A percentile compares a stretch with the other conserved stretches of the same genome.
Evolutionary conservation across 2,329 filamentous ascomycete genomes (phyloP).

Genomic region (Neophaeococcomyces aloes): DNA sequence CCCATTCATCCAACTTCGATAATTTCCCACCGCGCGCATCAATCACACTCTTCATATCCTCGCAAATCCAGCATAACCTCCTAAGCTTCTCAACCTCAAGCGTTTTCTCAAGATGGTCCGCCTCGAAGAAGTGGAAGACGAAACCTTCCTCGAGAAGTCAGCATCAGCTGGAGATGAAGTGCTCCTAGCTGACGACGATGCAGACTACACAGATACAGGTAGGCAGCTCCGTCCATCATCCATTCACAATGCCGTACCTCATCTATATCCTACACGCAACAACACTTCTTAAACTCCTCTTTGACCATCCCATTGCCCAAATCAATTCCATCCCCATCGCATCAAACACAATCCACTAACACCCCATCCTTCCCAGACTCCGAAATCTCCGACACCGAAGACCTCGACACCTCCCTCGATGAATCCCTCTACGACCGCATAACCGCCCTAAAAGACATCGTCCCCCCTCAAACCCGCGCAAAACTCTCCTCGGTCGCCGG

Average conservation of each 20-base stretch:
- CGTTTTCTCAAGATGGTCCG: constrained; percentile 60
- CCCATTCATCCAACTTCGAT: background rate
- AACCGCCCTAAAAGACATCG: constrained; percentile 62
- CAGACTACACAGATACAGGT: constrained; percentile 91
- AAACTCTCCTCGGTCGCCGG: constrained; percentile 55
- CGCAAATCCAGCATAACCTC: background rate
- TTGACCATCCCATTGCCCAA: constrained; percentile 35
- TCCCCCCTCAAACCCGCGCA: constrained; percentile 61
- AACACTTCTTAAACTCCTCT: too few relatives aligned
- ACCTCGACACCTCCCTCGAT: constrained; percentile 48
- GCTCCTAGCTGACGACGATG: constrained; percentile 45
- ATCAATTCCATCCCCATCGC: constrained; percentile 9
- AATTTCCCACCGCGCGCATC: background rate
- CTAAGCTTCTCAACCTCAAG: background rate
- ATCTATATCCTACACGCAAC: too few relatives aligned
- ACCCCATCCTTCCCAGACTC: constrained; percentile 47
- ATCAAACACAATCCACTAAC: too few relatives aligned
- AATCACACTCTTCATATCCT: background rate
- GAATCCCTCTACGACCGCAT: constrained; percentile 57
- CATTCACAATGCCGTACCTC: background rate
- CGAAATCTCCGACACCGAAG: constrained; percentile 71
- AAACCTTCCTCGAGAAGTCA: constrained; percentile 72
- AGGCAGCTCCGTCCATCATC: constrained; percentile 27
- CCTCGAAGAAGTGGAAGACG: constrained; percentile 91
- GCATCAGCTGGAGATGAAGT: constrained; percentile 52